Evolutionary conservation across 768 basidiomycete genomes (phyloP).

Genomic region (Tubosaeta sp.): DNA sequence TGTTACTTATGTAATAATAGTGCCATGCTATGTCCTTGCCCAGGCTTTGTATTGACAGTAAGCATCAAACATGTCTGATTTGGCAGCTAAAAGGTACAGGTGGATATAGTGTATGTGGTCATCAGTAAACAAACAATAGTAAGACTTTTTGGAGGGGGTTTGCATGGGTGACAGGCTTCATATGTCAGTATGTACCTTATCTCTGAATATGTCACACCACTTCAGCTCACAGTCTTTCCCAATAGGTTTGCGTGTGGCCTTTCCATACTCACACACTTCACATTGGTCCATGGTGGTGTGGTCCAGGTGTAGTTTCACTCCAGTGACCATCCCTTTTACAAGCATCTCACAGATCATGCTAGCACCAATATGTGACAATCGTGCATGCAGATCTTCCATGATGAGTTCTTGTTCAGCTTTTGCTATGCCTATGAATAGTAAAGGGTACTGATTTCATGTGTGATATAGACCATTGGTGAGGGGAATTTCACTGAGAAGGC

Average conservation of each 20-base stretch:
- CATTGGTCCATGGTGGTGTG: constrained; percentile 6
- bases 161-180: not conserved
- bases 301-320: not conserved
- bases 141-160: constrained; percentile 2
- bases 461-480: no score
- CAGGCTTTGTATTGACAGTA: constrained; percentile 6
- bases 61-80: constrained; percentile 7
- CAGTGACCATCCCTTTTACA: constrained; percentile 1
- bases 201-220: not conserved
- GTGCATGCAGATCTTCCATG: not conserved
- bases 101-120: constrained; percentile 1
- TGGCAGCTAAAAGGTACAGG: not conserved
- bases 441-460: no score
- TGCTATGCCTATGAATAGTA: no score
- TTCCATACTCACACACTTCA: constrained; percentile 9
- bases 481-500: no score
- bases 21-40: not conserved
- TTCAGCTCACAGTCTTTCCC: not conserved
- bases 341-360: constrained; percentile 4
- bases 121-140: constrained; percentile 11
- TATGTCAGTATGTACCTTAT: constrained; percentile 12
- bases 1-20: no score
- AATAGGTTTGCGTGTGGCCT: constrained; percentile 4
- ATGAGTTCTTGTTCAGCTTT: not conserved
- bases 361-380: constrained; percentile 2